These are phyloP conservation scores for Cymbidium sinense DNA, from an alignment of 106 monocot species.

Conservation along the genomic window DNA sequence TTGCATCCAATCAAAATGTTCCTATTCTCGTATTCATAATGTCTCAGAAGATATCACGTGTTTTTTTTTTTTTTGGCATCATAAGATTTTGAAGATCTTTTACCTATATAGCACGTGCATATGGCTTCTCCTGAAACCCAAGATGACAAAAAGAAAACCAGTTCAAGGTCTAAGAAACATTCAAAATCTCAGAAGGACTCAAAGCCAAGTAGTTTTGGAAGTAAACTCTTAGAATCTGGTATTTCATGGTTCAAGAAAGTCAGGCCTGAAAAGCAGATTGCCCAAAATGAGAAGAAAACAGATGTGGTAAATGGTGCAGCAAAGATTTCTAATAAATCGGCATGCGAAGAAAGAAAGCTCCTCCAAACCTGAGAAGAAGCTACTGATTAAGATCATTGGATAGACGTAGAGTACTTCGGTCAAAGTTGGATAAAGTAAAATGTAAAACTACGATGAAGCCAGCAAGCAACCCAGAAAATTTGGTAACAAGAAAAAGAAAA, in stretches of 20 bases:
- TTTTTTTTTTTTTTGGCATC: conserved; percentile 2
- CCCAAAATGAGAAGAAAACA: conserved; percentile 8
- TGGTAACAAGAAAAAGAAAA: conserved; percentile 22
- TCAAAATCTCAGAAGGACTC: not conserved
- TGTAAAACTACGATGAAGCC: too few relatives aligned
- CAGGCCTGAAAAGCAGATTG: conserved; percentile 1
- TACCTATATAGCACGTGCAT: too few relatives aligned
- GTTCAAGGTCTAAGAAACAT: not conserved
- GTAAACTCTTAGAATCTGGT: too few relatives aligned
- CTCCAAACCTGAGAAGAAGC: too few relatives aligned
- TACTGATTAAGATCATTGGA: conserved; percentile 50
- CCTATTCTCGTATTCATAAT: conserved; percentile 3
- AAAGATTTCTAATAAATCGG: conserved; percentile 21
- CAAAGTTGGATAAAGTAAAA: conserved; percentile 29
- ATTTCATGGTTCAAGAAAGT: not conserved
- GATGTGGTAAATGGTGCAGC: conserved; percentile 9
- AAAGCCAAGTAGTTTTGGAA: not conserved
- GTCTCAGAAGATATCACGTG: not conserved
- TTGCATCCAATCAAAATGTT: not conserved
- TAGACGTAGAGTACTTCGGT: conserved; percentile 56
- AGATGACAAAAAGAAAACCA: not conserved
- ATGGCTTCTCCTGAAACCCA: conserved; percentile 6
- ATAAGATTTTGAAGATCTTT: not conserved
- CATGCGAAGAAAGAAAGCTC: conserved; percentile 24
- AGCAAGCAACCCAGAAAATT: conserved; percentile 9